Conservation (phyloP, 2,329 filamentous ascomycete genomes). For the Nannizziopsis barbatae region DNA sequence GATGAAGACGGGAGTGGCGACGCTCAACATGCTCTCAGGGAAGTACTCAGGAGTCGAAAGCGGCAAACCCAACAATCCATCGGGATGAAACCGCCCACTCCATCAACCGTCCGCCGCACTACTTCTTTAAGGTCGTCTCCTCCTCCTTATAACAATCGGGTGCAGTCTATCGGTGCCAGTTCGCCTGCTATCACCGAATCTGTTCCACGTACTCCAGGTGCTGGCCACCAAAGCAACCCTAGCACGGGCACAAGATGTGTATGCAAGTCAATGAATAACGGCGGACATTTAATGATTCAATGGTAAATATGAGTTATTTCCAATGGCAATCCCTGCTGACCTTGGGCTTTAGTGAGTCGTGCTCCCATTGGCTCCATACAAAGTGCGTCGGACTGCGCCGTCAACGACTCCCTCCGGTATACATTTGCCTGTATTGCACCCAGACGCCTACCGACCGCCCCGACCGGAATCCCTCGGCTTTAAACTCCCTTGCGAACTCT, state of each 20-base stretch:
- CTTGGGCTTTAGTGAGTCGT: slow-evolving; percentile 41
- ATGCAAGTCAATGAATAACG: slow-evolving; percentile 45
- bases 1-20: slow-evolving; percentile 26
- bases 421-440: slow-evolving; percentile 43
- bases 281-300: slow-evolving; percentile 49
- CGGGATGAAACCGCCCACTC: slow-evolving; percentile 21
- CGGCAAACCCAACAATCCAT: slow-evolving; percentile 21
- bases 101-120: slow-evolving; percentile 23
- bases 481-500: slow-evolving; percentile 12
- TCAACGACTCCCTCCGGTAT: slow-evolving; percentile 37
- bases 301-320: slow-evolving; percentile 31
- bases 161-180: slow-evolving; percentile 31
- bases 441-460: slow-evolving; percentile 23
- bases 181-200: slow-evolving; percentile 43
- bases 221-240: slow-evolving; percentile 42
- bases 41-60: slow-evolving; percentile 29
- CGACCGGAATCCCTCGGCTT: slow-evolving; percentile 19
- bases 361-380: slow-evolving; percentile 52
- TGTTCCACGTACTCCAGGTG: slow-evolving; percentile 42
- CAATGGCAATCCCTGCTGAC: background rate
- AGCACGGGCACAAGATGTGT: slow-evolving; percentile 47
- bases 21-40: slow-evolving; percentile 38
- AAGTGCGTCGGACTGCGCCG: slow-evolving; percentile 46
- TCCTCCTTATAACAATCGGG: slow-evolving; percentile 28
- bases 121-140: slow-evolving; percentile 33